Evolutionary conservation across 345 rosid genomes (phyloP).

Genomic region (Limnanthes douglasii): DNA sequence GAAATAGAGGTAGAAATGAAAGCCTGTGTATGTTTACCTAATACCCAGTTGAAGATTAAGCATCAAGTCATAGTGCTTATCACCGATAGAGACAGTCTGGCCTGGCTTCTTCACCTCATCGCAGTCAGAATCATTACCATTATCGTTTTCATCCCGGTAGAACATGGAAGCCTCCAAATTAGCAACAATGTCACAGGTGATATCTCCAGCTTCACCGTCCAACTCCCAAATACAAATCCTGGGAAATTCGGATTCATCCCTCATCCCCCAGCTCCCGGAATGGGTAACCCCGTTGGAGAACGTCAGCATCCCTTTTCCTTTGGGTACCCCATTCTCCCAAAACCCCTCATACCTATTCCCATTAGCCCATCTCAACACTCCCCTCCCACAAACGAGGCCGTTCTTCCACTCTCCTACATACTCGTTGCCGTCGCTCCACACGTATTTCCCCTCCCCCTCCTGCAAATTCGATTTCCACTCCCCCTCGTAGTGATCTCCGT

Average conservation of each 20-base stretch:
- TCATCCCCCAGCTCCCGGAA: slow-evolving; percentile 14
- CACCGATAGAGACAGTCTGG: slow-evolving; percentile 35
- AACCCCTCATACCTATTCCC: slow-evolving; percentile 45
- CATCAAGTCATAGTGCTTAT: slow-evolving; percentile 59
- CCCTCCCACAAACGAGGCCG: slow-evolving; percentile 40
- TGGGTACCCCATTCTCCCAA: slow-evolving; percentile 59
- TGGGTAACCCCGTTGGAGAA: slow-evolving; percentile 20
- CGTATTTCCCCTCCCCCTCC: slow-evolving; percentile 51
- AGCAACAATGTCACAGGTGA: slow-evolving; percentile 42
- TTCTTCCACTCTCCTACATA: slow-evolving; percentile 48
- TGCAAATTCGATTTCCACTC: slow-evolving; percentile 40
- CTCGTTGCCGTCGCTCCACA: slow-evolving; percentile 49
- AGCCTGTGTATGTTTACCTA: no score
- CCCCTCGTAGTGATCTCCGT: slow-evolving; percentile 47
- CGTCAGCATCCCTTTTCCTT: slow-evolving; percentile 41
- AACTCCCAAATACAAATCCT: slow-evolving; percentile 53
- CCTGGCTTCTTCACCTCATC: slow-evolving; percentile 52
- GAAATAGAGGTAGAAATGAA: no score
- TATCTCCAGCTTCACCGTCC: slow-evolving; percentile 33
- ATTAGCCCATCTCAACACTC: slow-evolving; percentile 35
- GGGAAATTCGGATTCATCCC: slow-evolving; percentile 28
- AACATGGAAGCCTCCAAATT: slow-evolving; percentile 29
- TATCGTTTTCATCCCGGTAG: slow-evolving; percentile 18
- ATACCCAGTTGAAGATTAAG: slow-evolving; percentile 63
- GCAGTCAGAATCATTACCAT: slow-evolving; percentile 12